Evolutionary conservation across 2,329 filamentous ascomycete genomes (phyloP), one percentile per base, ranked within the genome.

Genomic region (Delphinella strobiligena): DNA sequence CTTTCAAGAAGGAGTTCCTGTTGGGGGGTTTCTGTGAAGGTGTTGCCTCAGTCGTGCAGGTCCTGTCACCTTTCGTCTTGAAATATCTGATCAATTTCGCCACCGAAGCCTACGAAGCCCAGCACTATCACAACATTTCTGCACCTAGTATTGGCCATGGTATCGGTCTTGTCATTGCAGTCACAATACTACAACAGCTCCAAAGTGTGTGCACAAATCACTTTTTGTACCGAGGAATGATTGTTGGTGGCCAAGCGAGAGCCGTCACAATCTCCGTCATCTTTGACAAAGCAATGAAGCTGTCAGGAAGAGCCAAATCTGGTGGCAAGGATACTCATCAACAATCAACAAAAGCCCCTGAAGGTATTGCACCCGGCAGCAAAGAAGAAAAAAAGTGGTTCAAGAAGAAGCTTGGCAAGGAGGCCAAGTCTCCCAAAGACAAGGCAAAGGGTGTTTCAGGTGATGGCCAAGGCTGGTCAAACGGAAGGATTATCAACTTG

Each of bases 151-250:
- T 96, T 36, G 79, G 79, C 3, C 68, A 70, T 34, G 91, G 89
- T 16, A 66, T 96, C 41, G 89, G 88, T 0, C 66, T 94, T 22
- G 87, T 87, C 2, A 59, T 96, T 41, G 89, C 84, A 7, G 80
- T 96, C 41, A 87, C 83, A 1, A 59, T 71, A 31, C 91, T 96
- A 85, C 88, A 95, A 58, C 69, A 88, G 15, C 54, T 80, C 9
- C 85, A 93, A 60, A 89, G 82, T 56, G 54, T 93, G 47, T 76
- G 77, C 18, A 85, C 79, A 2, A 93, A 88, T 53, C 89, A 96
- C 54, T 95, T 93, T 62, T 80, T 96, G 54, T 96, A 89, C 54
- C 77, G 80, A 16, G 87, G 89, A 16, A 93, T 94, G 82, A 79
- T 93, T 63, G 76, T 93, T 30, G 91, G 89, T 46, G 91, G 86